A percentile compares a stretch with the other conserved stretches of the same genome.
These are phyloP conservation scores for Botryotinia calthae DNA, from an alignment of 2,329 filamentous ascomycete genomes.

Conservation along the genomic window DNA sequence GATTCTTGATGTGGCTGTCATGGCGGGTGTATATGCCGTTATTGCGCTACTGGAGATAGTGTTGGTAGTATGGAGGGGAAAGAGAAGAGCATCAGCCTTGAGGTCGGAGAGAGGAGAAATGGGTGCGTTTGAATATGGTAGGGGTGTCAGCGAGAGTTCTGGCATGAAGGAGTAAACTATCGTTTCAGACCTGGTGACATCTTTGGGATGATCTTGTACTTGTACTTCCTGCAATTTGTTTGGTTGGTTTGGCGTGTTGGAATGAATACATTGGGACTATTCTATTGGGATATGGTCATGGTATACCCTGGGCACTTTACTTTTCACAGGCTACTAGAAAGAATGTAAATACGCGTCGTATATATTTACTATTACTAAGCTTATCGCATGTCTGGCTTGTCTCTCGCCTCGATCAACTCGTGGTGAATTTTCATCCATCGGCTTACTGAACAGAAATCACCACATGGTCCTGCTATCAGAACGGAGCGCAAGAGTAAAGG, in stretches of 20 bases:
- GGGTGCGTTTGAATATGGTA: background rate
- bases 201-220: background rate
- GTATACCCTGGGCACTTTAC: conserved; percentile 5
- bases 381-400: background rate
- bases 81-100: conserved; percentile 18
- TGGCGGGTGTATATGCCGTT: conserved; percentile 39
- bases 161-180: conserved; percentile 1
- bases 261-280: background rate
- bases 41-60: conserved; percentile 35
- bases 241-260: background rate
- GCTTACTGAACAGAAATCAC: background rate
- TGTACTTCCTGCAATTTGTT: background rate
- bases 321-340: background rate
- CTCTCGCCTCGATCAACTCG: background rate
- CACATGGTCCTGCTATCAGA: background rate
- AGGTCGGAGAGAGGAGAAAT: conserved; percentile 15
- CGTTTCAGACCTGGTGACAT: background rate
- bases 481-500: background rate
- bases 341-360: background rate
- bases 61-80: conserved; percentile 29
- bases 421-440: background rate
- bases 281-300: conserved; percentile 4
- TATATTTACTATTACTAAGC: too few relatives aligned
- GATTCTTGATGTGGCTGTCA: conserved; percentile 38
- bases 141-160: conserved; percentile 1